phyloP scores from a whole-genome alignment of 129 eudicot species.

The Lactuca saligna region DNA sequence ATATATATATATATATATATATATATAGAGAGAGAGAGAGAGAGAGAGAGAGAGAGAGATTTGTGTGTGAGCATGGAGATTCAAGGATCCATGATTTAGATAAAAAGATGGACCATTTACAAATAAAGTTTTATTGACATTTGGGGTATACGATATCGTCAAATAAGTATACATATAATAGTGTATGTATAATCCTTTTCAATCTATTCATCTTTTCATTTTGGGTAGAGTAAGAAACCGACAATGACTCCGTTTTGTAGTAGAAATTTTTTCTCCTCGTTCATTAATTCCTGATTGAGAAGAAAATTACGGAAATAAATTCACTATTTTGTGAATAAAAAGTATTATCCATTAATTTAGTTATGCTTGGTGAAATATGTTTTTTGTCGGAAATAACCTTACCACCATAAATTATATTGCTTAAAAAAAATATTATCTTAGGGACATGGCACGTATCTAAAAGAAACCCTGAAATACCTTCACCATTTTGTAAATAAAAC shows the following conservation, averaged over 20 bases:
- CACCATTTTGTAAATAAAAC: constrained; percentile 14
- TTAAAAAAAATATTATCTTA: not conserved
- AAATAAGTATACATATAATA: constrained; percentile 3
- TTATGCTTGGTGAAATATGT: too few relatives aligned
- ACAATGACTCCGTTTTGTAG: not conserved
- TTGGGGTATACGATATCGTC: constrained; percentile 1
- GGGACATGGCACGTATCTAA: not conserved
- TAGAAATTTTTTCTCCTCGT: not conserved
- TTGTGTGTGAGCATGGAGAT: not conserved
- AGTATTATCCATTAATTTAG: not conserved
- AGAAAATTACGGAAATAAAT: not conserved
- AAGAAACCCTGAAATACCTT: not conserved
- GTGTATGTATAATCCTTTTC: not conserved
- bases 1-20: too few relatives aligned
- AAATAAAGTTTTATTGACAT: constrained; percentile 14
- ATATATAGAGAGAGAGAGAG: too few relatives aligned
- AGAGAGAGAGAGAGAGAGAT: too few relatives aligned
- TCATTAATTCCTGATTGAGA: not conserved
- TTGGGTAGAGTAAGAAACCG: not conserved
- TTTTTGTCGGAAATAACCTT: too few relatives aligned
- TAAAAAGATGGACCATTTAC: constrained; percentile 24
- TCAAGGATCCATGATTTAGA: constrained; percentile 13
- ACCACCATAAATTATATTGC: not conserved
- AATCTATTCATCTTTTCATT: not conserved
- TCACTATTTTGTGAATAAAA: not conserved